These are phyloP conservation scores for Taphrina communis DNA, from an alignment of 1,139 yeast species.

Conservation along the genomic window DNA sequence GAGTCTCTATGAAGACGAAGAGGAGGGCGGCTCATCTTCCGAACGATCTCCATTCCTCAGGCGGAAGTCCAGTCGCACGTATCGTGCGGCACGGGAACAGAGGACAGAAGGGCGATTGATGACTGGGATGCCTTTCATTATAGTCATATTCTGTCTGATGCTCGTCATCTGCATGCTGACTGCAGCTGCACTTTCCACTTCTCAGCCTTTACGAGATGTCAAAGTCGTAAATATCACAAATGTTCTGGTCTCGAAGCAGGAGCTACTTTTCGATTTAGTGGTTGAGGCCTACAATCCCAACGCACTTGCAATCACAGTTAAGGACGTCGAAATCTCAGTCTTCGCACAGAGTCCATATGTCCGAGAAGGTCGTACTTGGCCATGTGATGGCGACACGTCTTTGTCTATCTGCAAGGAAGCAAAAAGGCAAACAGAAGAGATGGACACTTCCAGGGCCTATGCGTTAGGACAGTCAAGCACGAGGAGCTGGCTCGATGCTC, in stretches of 20 bases:
- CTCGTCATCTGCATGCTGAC: slow-evolving; percentile 35
- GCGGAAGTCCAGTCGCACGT: slow-evolving; percentile 14
- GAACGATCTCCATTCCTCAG: slow-evolving; percentile 36
- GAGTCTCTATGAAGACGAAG: slow-evolving; percentile 36
- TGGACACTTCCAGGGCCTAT: not conserved
- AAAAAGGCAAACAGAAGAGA: not conserved
- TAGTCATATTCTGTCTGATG: slow-evolving; percentile 37
- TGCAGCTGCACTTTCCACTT: slow-evolving; percentile 74
- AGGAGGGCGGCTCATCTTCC: slow-evolving; percentile 23
- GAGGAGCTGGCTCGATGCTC: not conserved
- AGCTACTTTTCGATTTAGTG: slow-evolving; percentile 75
- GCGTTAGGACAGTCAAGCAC: not conserved
- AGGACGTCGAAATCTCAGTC: slow-evolving; percentile 76
- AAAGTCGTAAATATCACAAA: slow-evolving; percentile 66
- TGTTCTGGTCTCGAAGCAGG: slow-evolving; percentile 81
- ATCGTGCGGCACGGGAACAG: slow-evolving; percentile 7
- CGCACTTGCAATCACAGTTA: slow-evolving; percentile 68
- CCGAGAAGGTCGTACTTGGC: slow-evolving; percentile 44
- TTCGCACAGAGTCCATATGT: slow-evolving; percentile 79
- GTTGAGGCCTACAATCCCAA: slow-evolving; percentile 90
- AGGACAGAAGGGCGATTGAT: slow-evolving; percentile 8
- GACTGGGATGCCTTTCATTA: slow-evolving; percentile 36
- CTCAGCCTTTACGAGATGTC: slow-evolving; percentile 78
- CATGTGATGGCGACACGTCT: not conserved
- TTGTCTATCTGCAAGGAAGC: not conserved